Evolutionary conservation across 768 basidiomycete genomes (phyloP), one percentile per base, ranked within the genome.

Genomic region (Kwoniella dejecticola): DNA sequence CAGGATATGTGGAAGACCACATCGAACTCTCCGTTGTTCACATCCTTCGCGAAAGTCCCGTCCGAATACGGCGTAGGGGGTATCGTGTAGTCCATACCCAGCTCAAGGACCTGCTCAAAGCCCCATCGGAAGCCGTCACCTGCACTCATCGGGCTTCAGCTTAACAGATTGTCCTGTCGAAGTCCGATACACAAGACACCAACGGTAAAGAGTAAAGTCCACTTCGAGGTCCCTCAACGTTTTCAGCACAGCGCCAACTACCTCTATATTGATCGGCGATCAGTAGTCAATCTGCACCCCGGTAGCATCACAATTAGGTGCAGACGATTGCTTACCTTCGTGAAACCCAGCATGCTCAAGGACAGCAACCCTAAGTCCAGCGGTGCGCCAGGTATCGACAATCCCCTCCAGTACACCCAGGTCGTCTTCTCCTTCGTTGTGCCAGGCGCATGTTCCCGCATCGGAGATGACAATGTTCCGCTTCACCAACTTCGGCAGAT

Each of bases 281-380:
- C 33, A 36, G 7, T 36, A 7, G 33, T 36, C 33, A 36, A 36
- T 7, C 33, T n/a, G n/a, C n/a, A n/a, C n/a, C n/a, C n/a, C n/a
- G n/a, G n/a, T n/a, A n/a, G n/a, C n/a, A n/a, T n/a, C n/a, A n/a
- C n/a, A n/a, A n/a, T n/a, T n/a, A n/a, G n/a, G n/a, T n/a, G n/a
- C 33, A 36, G 33, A 36, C 15, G 15, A 7, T 36, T 4, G 19
- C 57, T 47, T 23, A 58, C 57, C 57, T 17, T 63, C 62, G 29
- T 63, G 62, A 36, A 63, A 63, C 7, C 62, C 62, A 33, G 62
- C 62, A 52, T 63, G 62, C 46, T 63, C 62, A 23, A 63, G 46
- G 15, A 63, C 62, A 11, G 62, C 62, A 10, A 63, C 47, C 10
- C 50, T 55, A 17, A 62, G 29, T 10, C 40, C 46, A n/a, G n/a